Evolutionary conservation across 1,284 basidiomycete species (phyloP).

Genomic region (Austropuccinia psidii): DNA sequence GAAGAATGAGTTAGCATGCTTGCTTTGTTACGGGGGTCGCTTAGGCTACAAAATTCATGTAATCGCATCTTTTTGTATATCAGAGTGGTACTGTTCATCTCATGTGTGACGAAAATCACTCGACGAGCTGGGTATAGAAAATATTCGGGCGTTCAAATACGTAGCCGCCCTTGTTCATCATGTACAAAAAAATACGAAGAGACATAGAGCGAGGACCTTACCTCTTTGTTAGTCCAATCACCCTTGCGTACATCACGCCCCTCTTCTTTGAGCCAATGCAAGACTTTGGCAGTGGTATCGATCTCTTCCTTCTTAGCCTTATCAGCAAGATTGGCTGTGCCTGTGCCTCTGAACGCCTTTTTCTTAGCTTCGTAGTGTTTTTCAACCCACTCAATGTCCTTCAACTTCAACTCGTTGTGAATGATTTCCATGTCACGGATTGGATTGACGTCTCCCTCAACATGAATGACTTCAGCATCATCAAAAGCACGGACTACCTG

Average conservation of each 20-base stretch:
- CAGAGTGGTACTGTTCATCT: constrained; percentile 37
- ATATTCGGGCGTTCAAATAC: constrained; percentile 55
- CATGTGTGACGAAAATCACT: constrained; percentile 58
- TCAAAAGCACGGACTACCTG: constrained; percentile 97
- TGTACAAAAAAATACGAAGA: constrained; percentile 39
- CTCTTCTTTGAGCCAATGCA: constrained; percentile 70
- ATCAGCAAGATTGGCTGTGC: constrained; percentile 75
- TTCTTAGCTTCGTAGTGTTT: constrained; percentile 76
- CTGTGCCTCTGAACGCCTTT: constrained; percentile 62
- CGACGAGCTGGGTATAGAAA: constrained; percentile 59
- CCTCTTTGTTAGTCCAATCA: constrained; percentile 97
- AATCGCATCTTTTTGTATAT: background rate
- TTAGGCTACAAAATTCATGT: background rate
- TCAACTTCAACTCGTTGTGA: constrained; percentile 80
- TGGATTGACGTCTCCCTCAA: constrained; percentile 96
- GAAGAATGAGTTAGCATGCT: constrained; percentile 17
- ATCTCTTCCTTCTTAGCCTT: constrained; percentile 96
- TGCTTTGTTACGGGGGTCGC: constrained; percentile 22
- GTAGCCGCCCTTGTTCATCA: constrained; percentile 68
- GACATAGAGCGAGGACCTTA: constrained; percentile 49
- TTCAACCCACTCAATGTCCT: constrained; percentile 99
- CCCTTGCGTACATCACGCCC: constrained; percentile 87
- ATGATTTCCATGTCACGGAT: constrained; percentile 97
- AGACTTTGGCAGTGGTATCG: constrained; percentile 74
- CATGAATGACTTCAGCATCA: constrained; percentile 97